Evolutionary conservation across 176 grass and related monocot genomes (phyloP).

Genomic region (Eremochloa ophiuroides): DNA sequence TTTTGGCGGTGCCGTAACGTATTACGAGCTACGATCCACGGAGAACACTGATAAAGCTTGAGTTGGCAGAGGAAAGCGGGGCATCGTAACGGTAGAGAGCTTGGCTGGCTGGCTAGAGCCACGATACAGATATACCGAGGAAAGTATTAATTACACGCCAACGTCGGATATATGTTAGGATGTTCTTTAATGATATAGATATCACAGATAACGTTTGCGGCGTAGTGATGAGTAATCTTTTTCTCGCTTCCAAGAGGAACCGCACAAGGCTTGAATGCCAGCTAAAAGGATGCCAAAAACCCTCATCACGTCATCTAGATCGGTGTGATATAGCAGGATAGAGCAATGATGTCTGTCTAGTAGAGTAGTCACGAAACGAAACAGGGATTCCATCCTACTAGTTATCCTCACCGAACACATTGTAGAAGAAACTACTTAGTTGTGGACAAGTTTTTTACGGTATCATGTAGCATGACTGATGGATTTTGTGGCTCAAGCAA

Average conservation of each 20-base stretch:
- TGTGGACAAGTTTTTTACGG: too few relatives aligned
- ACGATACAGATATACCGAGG: background rate
- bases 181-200: background rate
- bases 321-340: background rate
- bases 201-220: background rate
- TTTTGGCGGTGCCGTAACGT: background rate
- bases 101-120: too few relatives aligned
- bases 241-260: background rate
- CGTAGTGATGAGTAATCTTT: background rate
- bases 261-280: background rate
- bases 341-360: background rate
- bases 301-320: background rate
- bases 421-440: background rate
- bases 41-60: background rate
- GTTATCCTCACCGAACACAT: background rate
- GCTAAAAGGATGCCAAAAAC: background rate
- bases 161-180: background rate
- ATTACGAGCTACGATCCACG: background rate
- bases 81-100: background rate
- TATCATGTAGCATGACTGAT: too few relatives aligned
- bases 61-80: background rate
- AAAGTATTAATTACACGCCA: background rate
- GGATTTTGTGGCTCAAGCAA: too few relatives aligned
- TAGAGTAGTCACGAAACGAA: background rate
- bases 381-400: background rate